A percentile compares a stretch with the other conserved stretches of the same genome.
These are phyloP conservation scores for Phytomonas sp. DNA, from an alignment of 208 protist genomes.

Conservation along the genomic window DNA sequence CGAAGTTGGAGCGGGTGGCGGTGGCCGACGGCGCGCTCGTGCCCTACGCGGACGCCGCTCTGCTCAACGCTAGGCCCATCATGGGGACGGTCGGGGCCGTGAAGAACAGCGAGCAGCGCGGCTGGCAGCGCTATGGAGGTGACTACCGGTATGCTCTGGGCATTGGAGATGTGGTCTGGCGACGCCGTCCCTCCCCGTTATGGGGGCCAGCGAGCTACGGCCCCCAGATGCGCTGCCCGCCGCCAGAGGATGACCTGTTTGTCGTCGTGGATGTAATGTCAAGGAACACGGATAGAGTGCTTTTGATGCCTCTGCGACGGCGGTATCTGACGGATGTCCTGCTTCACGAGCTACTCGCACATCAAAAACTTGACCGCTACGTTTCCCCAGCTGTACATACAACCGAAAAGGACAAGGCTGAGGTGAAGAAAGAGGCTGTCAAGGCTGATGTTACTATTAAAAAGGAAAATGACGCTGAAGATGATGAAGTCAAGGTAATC, in stretches of 20 bases:
- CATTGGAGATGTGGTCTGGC: constrained; percentile 75
- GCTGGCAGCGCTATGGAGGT: constrained; percentile 63
- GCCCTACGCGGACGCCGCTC: constrained; percentile 44
- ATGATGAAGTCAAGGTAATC: constrained; percentile 8
- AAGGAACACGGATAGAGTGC: constrained; percentile 25
- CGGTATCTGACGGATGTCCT: constrained; percentile 9
- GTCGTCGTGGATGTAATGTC: constrained; percentile 42
- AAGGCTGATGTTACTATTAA: not conserved
- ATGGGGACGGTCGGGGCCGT: not conserved
- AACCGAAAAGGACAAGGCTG: not conserved
- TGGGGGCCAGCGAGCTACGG: not conserved
- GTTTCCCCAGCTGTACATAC: constrained; percentile 16
- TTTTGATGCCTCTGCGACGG: constrained; percentile 35
- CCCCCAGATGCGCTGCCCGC: constrained; percentile 7
- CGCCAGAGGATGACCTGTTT: constrained; percentile 52
- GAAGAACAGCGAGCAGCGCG: constrained; percentile 3
- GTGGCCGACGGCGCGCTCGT: constrained; percentile 59
- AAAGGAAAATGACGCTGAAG: constrained; percentile 2
- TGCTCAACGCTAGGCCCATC: constrained; percentile 42
- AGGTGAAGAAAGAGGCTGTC: not conserved
- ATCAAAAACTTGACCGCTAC: constrained; percentile 24
- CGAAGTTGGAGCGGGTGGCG: constrained; percentile 61
- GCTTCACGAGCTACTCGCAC: constrained; percentile 16
- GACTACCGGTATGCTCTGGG: constrained; percentile 71
- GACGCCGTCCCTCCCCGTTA: constrained; percentile 21